phyloP scores from a whole-genome alignment of 305 asterid species.

The Nicotiana rustica region DNA sequence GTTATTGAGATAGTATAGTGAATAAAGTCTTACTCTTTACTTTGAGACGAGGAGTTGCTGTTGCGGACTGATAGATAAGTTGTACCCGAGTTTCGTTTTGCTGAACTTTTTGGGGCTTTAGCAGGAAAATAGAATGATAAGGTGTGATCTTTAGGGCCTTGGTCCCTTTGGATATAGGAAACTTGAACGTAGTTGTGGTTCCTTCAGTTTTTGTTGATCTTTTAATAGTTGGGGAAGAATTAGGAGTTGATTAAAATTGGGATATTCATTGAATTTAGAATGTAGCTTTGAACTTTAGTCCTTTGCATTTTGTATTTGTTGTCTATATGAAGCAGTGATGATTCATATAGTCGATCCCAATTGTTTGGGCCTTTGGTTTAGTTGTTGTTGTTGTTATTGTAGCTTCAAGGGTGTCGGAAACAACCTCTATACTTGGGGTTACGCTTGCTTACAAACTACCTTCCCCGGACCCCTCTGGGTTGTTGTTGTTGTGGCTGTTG shows the following conservation, averaged over 20 bases:
- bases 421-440: too few relatives aligned
- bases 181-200: neutral
- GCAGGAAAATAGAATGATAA: neutral
- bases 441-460: too few relatives aligned
- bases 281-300: constrained; percentile 9
- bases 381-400: too few relatives aligned
- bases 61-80: neutral
- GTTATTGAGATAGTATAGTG: constrained; percentile 17
- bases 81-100: constrained; percentile 16
- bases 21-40: constrained; percentile 6
- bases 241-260: neutral
- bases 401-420: too few relatives aligned
- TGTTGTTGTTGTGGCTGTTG: too few relatives aligned
- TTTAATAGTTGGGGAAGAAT: constrained; percentile 14
- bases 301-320: neutral
- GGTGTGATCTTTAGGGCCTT: constrained; percentile 27
- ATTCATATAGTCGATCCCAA: too few relatives aligned
- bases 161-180: constrained; percentile 13
- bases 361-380: too few relatives aligned
- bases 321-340: too few relatives aligned
- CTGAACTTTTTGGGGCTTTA: neutral
- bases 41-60: neutral
- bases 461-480: too few relatives aligned
- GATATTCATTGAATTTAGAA: neutral
- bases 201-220: constrained; percentile 6